These are phyloP conservation scores for Solanum pennellii DNA, from an alignment of 257 asterid genomes.

Conservation along the genomic window DNA sequence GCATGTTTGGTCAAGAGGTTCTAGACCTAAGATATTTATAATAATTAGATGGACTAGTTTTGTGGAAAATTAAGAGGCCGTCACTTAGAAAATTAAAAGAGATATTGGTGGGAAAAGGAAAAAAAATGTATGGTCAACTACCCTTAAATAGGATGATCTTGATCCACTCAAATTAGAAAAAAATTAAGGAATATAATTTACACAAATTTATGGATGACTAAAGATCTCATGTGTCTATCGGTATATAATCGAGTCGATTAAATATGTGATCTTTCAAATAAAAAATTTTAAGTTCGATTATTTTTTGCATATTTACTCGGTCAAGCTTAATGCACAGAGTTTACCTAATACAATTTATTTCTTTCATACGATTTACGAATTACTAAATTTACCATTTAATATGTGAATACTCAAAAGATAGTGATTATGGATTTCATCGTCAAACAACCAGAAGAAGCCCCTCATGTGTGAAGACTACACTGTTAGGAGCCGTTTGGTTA, in stretches of 20 bases:
- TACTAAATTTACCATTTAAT: accelerated
- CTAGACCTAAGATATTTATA: neutral
- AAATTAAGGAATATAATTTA: neutral
- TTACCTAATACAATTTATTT: neutral
- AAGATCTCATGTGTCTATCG: neutral
- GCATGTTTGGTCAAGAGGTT: neutral
- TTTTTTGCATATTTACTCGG: neutral
- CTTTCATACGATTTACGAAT: neutral
- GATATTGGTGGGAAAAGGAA: neutral
- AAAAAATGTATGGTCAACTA: neutral
- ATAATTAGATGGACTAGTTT: neutral
- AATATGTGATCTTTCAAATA: neutral
- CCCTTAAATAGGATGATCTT: neutral
- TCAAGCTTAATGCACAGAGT: accelerated
- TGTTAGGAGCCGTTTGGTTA: neutral
- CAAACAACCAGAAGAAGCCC: neutral
- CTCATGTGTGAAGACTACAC: neutral
- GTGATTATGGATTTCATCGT: accelerated
- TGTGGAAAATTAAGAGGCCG: neutral
- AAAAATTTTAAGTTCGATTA: neutral
- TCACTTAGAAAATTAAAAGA: neutral
- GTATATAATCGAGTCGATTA: neutral
- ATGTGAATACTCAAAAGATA: neutral
- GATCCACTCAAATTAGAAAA: neutral
- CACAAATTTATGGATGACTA: neutral